Evolutionary conservation across 768 basidiomycete genomes (phyloP), one percentile per base, ranked within the genome.

Genomic region (Lentinula sp.): DNA sequence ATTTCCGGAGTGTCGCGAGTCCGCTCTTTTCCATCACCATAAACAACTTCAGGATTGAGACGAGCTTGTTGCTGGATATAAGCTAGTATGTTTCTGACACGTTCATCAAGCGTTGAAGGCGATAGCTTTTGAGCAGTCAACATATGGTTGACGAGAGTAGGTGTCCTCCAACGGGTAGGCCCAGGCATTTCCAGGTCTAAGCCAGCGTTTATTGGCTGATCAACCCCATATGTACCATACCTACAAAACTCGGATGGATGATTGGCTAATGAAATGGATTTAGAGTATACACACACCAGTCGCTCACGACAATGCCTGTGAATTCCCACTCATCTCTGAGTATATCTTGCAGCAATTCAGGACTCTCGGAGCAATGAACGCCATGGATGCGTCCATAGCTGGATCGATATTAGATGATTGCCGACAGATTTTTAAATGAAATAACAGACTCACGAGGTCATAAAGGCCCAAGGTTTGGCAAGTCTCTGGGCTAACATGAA

Each of bases 181-280:
- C 89, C 89, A 2, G 88, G 88, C 88, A 89, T 90, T 71, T 90
- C 88, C 35, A 92, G 80, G 68, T 91, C 87, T 31, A 91, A 74
- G 4, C 89, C 89, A 13, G 89, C 88, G 66, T 91, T 91, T 57
- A 90, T 73, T 10, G 82, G 71, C 60, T 81, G 77, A 63, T 86
- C 85, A n/a, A 87, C 78, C 28, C 86, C 81, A 68, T 91, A 91
- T 0, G 84, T 80, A 15, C 90, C 90, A 65, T 83, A 85, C 88
- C 87, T 88, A 58, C 21, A 52, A 39, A 57, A 43, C 5, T 4
- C 28, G 5, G 6, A 39, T 37, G n/a, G 18, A 31, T 4, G n/a
- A 34, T 31, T 32, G 35, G 59, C 10, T 60, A 43, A 39, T 50
- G 45, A 51, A 50, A 34, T 50, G n/a, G 31, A 9, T 23, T 11